Evolutionary conservation across 495 filamentous ascomycete genomes (phyloP).

Genomic region (Cladorrhinum samala): DNA sequence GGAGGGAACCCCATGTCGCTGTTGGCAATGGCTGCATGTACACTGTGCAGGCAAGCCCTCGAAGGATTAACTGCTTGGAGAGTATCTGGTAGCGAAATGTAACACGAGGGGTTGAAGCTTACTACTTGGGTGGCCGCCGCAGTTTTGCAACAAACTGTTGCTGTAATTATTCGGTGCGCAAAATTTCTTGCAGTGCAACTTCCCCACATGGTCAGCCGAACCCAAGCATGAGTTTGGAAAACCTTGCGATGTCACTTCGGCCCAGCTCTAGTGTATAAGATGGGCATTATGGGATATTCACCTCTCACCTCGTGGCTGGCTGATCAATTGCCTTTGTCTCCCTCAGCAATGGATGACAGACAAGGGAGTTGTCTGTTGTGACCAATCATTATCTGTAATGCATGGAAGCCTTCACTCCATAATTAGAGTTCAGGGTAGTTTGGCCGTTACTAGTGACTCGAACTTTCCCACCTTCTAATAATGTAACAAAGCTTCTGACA

Average conservation of each 20-base stretch:
- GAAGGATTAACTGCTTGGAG: too few species aligned
- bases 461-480: too few species aligned
- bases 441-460: too few species aligned
- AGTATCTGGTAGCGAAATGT: neutral
- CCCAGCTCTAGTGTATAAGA: neutral
- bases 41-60: too few species aligned
- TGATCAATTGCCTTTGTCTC: too few species aligned
- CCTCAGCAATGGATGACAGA: neutral
- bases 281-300: neutral
- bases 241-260: neutral
- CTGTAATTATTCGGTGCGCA: neutral
- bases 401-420: too few species aligned
- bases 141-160: neutral
- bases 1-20: too few species aligned
- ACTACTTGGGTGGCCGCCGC: too few species aligned
- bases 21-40: too few species aligned
- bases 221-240: neutral
- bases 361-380: neutral
- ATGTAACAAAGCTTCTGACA: too few species aligned
- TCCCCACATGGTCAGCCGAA: neutral
- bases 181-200: neutral
- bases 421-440: too few species aligned
- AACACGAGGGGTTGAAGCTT: neutral
- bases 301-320: neutral
- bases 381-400: too few species aligned